These are phyloP conservation scores for Hypoxylon sp. DNA, from an alignment of 2,329 filamentous ascomycete genomes.

Conservation along the genomic window DNA sequence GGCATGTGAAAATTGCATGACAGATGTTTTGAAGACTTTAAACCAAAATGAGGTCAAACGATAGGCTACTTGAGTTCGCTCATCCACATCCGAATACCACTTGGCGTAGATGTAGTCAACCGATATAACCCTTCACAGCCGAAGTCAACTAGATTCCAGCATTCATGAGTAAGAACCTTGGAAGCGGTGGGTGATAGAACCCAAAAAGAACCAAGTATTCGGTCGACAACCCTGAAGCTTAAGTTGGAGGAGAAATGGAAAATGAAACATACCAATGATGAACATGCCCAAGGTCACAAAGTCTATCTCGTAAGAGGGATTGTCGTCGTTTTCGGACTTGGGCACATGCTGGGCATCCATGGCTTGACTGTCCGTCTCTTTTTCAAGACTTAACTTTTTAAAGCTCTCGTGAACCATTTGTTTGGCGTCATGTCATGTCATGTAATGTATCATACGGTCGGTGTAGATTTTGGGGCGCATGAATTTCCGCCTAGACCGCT, in stretches of 20 bases:
- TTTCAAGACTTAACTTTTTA: conserved; percentile 30
- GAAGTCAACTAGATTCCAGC: conserved; percentile 2
- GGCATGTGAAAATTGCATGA: not conserved
- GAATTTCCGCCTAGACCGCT: conserved; percentile 33
- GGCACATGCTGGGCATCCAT: conserved; percentile 48
- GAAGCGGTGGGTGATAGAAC: conserved; percentile 9
- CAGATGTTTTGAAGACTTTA: not conserved
- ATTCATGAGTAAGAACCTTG: conserved; percentile 18
- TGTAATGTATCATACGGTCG: conserved; percentile 43
- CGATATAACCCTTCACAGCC: conserved; percentile 16
- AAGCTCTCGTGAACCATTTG: conserved; percentile 19
- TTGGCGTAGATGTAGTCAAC: conserved; percentile 30
- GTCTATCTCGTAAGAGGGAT: conserved; percentile 64
- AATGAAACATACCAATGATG: conserved; percentile 72
- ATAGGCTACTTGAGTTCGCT: conserved; percentile 5
- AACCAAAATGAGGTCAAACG: conserved; percentile 10
- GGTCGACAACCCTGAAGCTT: not conserved
- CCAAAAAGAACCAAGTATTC: conserved; percentile 18
- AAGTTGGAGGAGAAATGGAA: conserved; percentile 12
- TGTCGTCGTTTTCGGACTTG: conserved; percentile 34
- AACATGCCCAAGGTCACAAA: conserved; percentile 82
- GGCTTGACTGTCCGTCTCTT: conserved; percentile 20
- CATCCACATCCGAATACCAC: conserved; percentile 19
- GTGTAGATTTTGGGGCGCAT: conserved; percentile 33
- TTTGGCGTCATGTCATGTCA: conserved; percentile 40